These are phyloP conservation scores for Dactylonectria estremocensis DNA, from an alignment of 2,329 filamentous ascomycete species.

Conservation along the genomic window DNA sequence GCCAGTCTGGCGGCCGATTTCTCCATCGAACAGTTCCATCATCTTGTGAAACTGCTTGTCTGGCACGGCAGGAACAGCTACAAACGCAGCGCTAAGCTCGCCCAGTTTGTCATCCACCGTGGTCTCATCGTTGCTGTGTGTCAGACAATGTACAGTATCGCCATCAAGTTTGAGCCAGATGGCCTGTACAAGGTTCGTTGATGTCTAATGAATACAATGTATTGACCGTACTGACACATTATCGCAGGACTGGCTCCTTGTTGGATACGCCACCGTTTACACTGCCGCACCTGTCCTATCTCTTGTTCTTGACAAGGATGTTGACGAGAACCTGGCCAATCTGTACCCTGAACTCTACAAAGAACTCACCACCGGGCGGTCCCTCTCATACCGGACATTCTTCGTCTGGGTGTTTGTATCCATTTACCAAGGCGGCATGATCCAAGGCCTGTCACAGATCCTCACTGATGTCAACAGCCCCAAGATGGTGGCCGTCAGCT, in stretches of 20 bases:
- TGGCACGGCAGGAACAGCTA: conserved; percentile 99
- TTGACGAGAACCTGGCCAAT: conserved; percentile 93
- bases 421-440: conserved; percentile 94
- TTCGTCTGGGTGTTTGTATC: conserved; percentile 97
- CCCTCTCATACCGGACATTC: conserved; percentile 92
- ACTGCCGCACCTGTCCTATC: conserved; percentile 95
- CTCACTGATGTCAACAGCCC: conserved; percentile 83
- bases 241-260: conserved; percentile 87
- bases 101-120: conserved; percentile 98
- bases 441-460: conserved; percentile 94
- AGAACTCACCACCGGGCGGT: conserved; percentile 91
- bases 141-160: conserved; percentile 97
- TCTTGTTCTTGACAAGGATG: conserved; percentile 93
- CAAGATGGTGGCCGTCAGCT: conserved; percentile 90
- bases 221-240: conserved; percentile 39
- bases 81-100: conserved; percentile 94
- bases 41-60: conserved; percentile 96
- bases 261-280: conserved; percentile 96
- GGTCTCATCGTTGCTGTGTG: conserved; percentile 96
- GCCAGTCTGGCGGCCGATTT: conserved; percentile 97
- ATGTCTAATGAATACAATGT: neutral
- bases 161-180: conserved; percentile 91
- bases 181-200: conserved; percentile 84
- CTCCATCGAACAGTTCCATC: conserved; percentile 94
- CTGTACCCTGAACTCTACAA: conserved; percentile 98